These are phyloP conservation scores for Suillus decipiens DNA, from an alignment of 768 basidiomycete genomes.

Conservation along the genomic window DNA sequence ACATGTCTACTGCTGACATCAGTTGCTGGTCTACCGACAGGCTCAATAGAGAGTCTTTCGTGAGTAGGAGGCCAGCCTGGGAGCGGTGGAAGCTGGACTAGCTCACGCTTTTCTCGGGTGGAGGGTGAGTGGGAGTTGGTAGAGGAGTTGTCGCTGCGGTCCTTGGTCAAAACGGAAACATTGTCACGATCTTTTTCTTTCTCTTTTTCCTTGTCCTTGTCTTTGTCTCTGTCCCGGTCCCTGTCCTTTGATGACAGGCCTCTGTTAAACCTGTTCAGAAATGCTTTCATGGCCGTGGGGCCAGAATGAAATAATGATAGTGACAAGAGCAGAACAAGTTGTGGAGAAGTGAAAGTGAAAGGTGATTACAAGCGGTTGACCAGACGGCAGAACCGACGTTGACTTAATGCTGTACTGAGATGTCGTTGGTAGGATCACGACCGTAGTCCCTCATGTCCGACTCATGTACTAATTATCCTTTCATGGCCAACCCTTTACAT, in stretches of 20 bases:
- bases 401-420: neutral
- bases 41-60: constrained; percentile 12
- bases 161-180: constrained; percentile 27
- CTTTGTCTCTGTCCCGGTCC: constrained; percentile 57
- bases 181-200: constrained; percentile 28
- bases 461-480: constrained; percentile 1
- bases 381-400: neutral
- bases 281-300: constrained; percentile 69
- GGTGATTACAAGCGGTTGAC: constrained; percentile 12
- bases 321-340: neutral
- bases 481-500: constrained; percentile 9
- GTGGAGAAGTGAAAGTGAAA: neutral
- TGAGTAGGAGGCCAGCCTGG: constrained; percentile 63
- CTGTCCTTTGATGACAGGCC: constrained; percentile 50
- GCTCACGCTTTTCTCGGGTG: constrained; percentile 57
- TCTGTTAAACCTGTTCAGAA: constrained; percentile 75
- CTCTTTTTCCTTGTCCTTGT: constrained; percentile 39
- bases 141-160: constrained; percentile 35
- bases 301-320: neutral
- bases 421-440: constrained; percentile 1
- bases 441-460: constrained; percentile 4
- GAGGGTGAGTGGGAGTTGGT: constrained; percentile 25
- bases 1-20: constrained; percentile 17
- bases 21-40: neutral
- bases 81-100: constrained; percentile 58